phyloP scores from a whole-genome alignment of 352 stramenopile genomes.

The Phytophthora agathidicida region DNA sequence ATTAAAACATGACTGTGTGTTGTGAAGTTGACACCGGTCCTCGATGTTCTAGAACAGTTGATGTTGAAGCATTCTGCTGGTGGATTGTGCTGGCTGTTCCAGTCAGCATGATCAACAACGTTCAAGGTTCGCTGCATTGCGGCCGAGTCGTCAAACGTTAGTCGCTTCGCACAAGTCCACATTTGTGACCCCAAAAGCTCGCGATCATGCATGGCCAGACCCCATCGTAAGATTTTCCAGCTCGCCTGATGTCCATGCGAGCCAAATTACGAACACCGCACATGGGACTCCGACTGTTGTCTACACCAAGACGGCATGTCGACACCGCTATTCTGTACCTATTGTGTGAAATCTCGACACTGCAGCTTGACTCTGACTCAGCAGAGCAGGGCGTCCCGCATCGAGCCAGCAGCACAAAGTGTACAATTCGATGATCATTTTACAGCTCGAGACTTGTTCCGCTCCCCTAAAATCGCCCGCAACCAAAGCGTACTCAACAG shows the following conservation, averaged over 20 bases:
- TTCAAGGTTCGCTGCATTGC: slow-evolving; percentile 1
- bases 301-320: background rate
- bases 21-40: too few species aligned
- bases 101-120: slow-evolving; percentile 13
- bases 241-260: slow-evolving; percentile 1
- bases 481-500: slow-evolving; percentile 12
- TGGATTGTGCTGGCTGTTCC: slow-evolving; percentile 21
- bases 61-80: slow-evolving; percentile 23
- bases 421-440: slow-evolving; percentile 8
- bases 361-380: slow-evolving; percentile 6
- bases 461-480: background rate
- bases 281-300: slow-evolving; percentile 24
- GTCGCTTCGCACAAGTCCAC: slow-evolving; percentile 4
- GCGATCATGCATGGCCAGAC: background rate
- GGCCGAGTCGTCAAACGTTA: slow-evolving; percentile 13
- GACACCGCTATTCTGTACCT: slow-evolving; percentile 2
- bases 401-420: slow-evolving; percentile 6
- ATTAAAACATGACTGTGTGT: slow-evolving; percentile 1
- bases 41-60: slow-evolving; percentile 9
- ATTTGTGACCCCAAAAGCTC: background rate
- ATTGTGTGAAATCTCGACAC: background rate
- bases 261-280: slow-evolving; percentile 10
- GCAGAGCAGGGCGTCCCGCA: background rate
- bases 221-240: slow-evolving; percentile 25
- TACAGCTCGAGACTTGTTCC: background rate